Evolutionary conservation across 805 yeast species (phyloP), one percentile per base, ranked within the genome.

Genomic region (Lipomyces orientalis): DNA sequence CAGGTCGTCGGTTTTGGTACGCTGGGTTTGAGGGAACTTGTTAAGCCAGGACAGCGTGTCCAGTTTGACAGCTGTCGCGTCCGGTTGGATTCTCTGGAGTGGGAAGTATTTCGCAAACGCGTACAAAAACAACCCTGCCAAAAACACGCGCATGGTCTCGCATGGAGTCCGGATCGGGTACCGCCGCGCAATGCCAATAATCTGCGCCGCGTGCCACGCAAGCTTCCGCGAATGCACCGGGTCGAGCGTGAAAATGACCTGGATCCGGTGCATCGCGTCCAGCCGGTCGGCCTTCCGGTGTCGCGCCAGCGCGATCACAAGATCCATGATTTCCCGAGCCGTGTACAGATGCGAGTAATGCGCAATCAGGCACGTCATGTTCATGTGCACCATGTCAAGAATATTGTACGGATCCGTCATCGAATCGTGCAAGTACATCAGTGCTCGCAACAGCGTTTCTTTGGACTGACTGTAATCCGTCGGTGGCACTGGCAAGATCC

Each of bases 191-290:
- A 72, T 62, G 16, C 71, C 71, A 12, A 72, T 57, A 19, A 72
- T 72, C 59, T 72, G 74, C 19, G 67, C 67, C 19, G 74, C 71
- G 22, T 73, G 73, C 74, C 74, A 72, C 6, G 74, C 74, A 29
- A 72, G 61, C 35, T 54, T 56, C 8, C 74, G 57, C 8, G 74
- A 58, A 29, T 55, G 51, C 39, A 58, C 64, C 12, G 70, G 69
- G 29, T 72, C 73, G 7, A 62, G 55, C 29, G 62, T 58, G 35
- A 67, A 57, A 19, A 67, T 43, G 7, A 54, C 57, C 35, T 57
- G 63, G 31, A 67, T 52, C 25, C 66, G 56, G 19, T 39, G 55
- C 34, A 65, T 69, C 19, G 70, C 70, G 51, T 60, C 58, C 14
- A 60, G 39, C 9, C 69, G 33, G 35, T 66, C 69, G 16, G 33